Evolutionary conservation across 2,329 filamentous ascomycete species (phyloP).

Genomic region (Alternaria viburni): DNA sequence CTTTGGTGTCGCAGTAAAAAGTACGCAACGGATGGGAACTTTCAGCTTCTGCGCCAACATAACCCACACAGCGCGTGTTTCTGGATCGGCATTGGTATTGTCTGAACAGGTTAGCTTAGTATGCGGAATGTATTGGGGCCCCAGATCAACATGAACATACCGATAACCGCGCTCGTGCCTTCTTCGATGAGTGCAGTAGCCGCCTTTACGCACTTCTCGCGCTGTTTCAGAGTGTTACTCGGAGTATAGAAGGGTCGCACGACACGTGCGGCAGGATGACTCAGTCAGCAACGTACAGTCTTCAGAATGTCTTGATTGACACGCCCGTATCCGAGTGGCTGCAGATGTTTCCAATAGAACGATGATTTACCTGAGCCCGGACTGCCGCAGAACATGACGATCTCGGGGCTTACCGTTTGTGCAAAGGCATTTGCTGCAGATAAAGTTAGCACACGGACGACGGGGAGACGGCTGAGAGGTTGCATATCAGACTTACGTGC

Average conservation of each 20-base stretch:
- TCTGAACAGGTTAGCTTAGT: slow-evolving; percentile 60
- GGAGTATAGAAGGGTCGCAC: slow-evolving; percentile 28
- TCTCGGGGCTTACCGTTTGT: slow-evolving; percentile 71
- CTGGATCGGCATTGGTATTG: slow-evolving; percentile 89
- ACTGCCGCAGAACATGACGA: slow-evolving; percentile 86
- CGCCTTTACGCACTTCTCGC: slow-evolving; percentile 71
- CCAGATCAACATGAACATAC: slow-evolving; percentile 62
- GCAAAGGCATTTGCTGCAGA: slow-evolving; percentile 50
- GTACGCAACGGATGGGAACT: slow-evolving; percentile 82
- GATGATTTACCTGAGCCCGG: slow-evolving; percentile 92
- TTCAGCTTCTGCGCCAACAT: slow-evolving; percentile 72
- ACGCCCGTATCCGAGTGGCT: slow-evolving; percentile 79
- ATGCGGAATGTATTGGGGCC: slow-evolving; percentile 21
- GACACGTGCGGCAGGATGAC: slow-evolving; percentile 25
- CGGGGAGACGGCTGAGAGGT: slow-evolving; percentile 16
- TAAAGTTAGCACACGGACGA: slow-evolving; percentile 26
- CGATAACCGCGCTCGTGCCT: slow-evolving; percentile 75
- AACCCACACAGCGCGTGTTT: slow-evolving; percentile 80
- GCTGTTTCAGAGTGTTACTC: slow-evolving; percentile 53
- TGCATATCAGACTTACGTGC: slow-evolving; percentile 39
- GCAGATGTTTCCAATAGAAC: slow-evolving; percentile 79
- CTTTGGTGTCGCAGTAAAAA: slow-evolving; percentile 75
- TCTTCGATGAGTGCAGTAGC: slow-evolving; percentile 70
- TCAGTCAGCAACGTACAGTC: slow-evolving; percentile 56
- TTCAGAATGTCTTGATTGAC: slow-evolving; percentile 93